phyloP scores from a whole-genome alignment of 306 rosid species.

The apple (Malus domestica) region ASM211411v1 NC_041803.1:23709501-23710000 shows the following conservation, averaged over 20 bases:
- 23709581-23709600: constrained; percentile 19
- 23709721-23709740: not conserved
- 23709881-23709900: not conserved
- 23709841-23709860: not conserved
- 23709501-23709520: constrained; percentile 71
- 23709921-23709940: not conserved
- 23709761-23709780: no score
- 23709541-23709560: not conserved
- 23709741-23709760: no score
- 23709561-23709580: constrained; percentile 40
- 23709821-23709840: not conserved
- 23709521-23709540: constrained; percentile 28
- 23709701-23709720: not conserved
- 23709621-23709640: constrained; percentile 11
- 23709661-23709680: constrained; percentile 8
- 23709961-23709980: not conserved
- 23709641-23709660: constrained; percentile 7
- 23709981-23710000: no score
- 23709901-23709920: not conserved
- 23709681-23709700: not conserved
- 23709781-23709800: no score
- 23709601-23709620: constrained; percentile 29
- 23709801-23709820: not conserved
- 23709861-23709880: not conserved
- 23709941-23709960: not conserved